phyloP scores from a whole-genome alignment of 1,139 yeast genomes.

The Saccharomycopsis hybrid region DNA sequence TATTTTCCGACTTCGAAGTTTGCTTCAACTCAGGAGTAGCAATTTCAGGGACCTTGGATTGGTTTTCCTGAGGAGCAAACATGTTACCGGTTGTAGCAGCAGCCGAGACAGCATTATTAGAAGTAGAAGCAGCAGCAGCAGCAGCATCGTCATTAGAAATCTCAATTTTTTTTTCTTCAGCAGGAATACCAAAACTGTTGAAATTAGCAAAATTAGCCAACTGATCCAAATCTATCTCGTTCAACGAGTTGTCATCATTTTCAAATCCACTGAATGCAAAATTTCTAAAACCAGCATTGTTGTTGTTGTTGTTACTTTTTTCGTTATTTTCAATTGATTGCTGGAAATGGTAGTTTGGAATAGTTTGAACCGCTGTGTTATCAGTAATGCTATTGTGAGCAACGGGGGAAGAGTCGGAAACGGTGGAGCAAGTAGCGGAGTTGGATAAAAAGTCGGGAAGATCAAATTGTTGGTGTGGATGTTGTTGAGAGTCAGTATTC shows the following conservation, averaged over 20 bases:
- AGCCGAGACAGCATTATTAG: background rate
- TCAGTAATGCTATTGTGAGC: background rate
- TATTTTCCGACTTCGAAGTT: conserved; percentile 14
- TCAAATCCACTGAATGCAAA: conserved; percentile 10
- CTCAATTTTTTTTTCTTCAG: background rate
- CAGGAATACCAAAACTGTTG: background rate
- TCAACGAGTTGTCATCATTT: conserved; percentile 19
- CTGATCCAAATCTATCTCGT: conserved; percentile 18
- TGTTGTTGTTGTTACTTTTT: background rate
- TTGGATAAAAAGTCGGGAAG: conserved; percentile 10
- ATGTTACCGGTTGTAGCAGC: background rate
- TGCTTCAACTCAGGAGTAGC: conserved; percentile 19
- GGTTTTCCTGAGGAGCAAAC: background rate
- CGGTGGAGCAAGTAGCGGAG: conserved; percentile 12
- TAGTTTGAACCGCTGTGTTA: conserved; percentile 7
- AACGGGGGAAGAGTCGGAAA: conserved; percentile 14
- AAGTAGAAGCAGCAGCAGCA: background rate
- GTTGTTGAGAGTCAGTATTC: background rate
- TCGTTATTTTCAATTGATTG: background rate
- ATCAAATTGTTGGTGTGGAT: conserved; percentile 1
- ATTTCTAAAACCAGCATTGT: background rate
- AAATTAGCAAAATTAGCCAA: conserved; percentile 11
- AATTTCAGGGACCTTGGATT: conserved; percentile 9
- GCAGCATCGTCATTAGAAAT: background rate
- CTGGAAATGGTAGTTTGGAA: conserved; percentile 12